Conservation (phyloP, 306 rosid species). For the Leucaena leucocephala region DNA sequence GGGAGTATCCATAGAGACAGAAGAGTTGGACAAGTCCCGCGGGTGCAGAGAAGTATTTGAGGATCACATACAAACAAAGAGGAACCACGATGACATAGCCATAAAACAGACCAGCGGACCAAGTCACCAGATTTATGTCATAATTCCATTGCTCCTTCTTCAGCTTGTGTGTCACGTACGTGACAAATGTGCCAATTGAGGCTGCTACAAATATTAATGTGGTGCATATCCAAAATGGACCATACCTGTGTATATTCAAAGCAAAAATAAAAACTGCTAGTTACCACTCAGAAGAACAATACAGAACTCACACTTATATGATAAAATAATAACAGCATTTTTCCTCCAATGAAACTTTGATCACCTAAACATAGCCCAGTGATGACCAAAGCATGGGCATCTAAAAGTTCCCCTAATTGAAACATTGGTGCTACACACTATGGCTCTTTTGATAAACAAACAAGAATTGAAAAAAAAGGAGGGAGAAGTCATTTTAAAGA, state of each 20-base stretch:
- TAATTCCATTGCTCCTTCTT: conserved; percentile 67
- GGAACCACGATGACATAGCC: conserved; percentile 81
- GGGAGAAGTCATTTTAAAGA: no score
- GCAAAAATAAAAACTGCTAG: conserved; percentile 19
- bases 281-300: background rate
- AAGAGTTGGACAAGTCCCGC: conserved; percentile 80
- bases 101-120: conserved; percentile 92
- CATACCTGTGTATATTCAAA: conserved; percentile 57
- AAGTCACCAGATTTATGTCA: conserved; percentile 80
- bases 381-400: background rate
- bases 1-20: conserved; percentile 88
- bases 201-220: conserved; percentile 88
- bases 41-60: conserved; percentile 85
- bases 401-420: background rate
- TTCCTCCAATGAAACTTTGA: background rate
- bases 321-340: background rate
- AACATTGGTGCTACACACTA: background rate
- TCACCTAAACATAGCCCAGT: background rate
- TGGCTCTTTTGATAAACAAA: background rate
- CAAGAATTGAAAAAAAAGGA: background rate
- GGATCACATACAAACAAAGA: conserved; percentile 61
- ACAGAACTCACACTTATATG: no score
- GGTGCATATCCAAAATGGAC: conserved; percentile 92
- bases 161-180: conserved; percentile 74
- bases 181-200: conserved; percentile 80